These are phyloP conservation scores for Tuber brumale DNA, from an alignment of 495 filamentous ascomycete genomes.

Conservation along the genomic window DNA sequence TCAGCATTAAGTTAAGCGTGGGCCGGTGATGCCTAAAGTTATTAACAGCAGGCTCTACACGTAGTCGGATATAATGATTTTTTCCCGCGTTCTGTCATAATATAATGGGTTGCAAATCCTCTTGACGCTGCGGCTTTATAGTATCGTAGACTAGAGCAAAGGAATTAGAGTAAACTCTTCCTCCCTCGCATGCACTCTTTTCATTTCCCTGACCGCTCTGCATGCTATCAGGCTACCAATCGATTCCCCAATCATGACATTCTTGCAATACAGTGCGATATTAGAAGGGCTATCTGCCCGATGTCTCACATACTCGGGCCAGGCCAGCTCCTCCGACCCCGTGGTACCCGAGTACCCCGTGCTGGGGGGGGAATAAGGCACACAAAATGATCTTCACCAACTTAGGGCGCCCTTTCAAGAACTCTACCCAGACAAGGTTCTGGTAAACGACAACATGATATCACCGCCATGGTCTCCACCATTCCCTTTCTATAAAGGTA, in stretches of 20 bases:
- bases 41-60: not conserved
- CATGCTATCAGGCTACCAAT: not conserved
- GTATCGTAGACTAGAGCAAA: not conserved
- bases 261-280: not conserved
- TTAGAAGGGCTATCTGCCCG: not conserved
- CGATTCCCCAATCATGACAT: not conserved
- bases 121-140: not conserved
- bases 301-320: not conserved
- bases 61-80: not conserved
- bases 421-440: too few species aligned
- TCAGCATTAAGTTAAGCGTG: not conserved
- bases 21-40: not conserved
- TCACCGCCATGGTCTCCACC: too few species aligned
- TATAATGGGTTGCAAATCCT: not conserved
- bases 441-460: too few species aligned
- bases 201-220: not conserved
- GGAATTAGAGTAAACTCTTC: not conserved
- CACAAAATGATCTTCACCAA: not conserved
- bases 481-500: too few species aligned
- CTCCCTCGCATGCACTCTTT: not conserved
- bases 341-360: not conserved
- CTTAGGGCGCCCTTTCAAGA: too few species aligned
- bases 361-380: not conserved
- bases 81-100: not conserved
- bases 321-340: not conserved